Base-by-base conservation (phyloP, 345 rosid genomes). In the Gossypium thurberi region DNA sequence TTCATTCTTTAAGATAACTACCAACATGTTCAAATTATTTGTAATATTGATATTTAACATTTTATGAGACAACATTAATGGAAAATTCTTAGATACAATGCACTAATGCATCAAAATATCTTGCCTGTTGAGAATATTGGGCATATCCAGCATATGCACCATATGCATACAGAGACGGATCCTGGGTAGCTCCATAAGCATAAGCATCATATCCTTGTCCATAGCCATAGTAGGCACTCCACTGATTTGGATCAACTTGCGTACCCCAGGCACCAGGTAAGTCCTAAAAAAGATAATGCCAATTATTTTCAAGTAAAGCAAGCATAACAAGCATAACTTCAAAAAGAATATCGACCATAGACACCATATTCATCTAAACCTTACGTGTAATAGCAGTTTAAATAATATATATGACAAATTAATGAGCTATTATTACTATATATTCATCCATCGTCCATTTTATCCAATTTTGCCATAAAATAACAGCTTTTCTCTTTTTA, bases 211-310 rank as follows among this genome's bases (percentile, higher is more conserved):
- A 56, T 5, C 61, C 95, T 82, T 21, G 99, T 57, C 91, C 97
- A 76, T 95, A 95, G 78, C 94, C 94, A 74, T 95, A 95, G 71
- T 95, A 89, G 15, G 96, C 93, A 73, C 74, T 84, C 98, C 99
- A 95, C 55, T 89, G 98, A 84, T 60, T 90, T 6, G 86, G 91
- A 85, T 94, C 98, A 37, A 88, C 91, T 84, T 89, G 97, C 69
- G 87, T 74, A 37, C 76, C 89, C 88, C 87, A 85, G 70, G 86
- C 76, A 79, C 85, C 81, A 50, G 85, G 74, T 72, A 77, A 70
- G 40, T 94, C 98, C 98, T 94, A 53, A 70, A 75, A 72, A 8
- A 43, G 77, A 75, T 59, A 68, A 55, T 52, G 23, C 71, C 58
- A 78, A 80, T 73, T 56, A 20, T 70, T 33, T 10, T 70, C 12